phyloP scores from a whole-genome alignment of 2,329 filamentous ascomycete genomes.

The Calonectria hawksworthii region DNA sequence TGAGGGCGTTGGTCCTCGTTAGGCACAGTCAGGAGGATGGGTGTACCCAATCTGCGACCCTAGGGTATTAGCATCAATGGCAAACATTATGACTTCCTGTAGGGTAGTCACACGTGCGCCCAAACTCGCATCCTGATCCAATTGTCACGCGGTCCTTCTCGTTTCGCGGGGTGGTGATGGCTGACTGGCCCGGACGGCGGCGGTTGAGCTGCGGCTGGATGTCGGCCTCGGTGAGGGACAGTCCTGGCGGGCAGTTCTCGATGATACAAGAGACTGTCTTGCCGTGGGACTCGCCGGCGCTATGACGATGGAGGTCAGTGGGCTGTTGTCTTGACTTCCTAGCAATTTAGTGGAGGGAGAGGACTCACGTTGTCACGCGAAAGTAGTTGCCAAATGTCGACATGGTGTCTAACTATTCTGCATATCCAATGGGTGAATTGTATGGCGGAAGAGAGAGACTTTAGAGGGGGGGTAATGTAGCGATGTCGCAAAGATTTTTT shows the following conservation, averaged over 20 bases:
- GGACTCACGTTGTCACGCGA: constrained; percentile 74
- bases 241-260: constrained; percentile 90
- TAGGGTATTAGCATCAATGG: constrained; percentile 37
- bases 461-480: constrained; percentile 23
- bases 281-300: constrained; percentile 81
- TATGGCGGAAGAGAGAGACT: constrained; percentile 19
- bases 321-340: constrained; percentile 26
- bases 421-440: constrained; percentile 26
- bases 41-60: constrained; percentile 78
- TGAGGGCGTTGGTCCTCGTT: constrained; percentile 95
- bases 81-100: constrained; percentile 36
- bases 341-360: constrained; percentile 27
- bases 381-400: constrained; percentile 82
- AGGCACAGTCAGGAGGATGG: constrained; percentile 87
- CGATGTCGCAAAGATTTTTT: constrained; percentile 28
- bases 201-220: constrained; percentile 97
- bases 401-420: constrained; percentile 64
- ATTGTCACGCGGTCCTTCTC: constrained; percentile 95
- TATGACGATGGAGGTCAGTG: constrained; percentile 17
- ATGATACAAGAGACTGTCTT: constrained; percentile 95
- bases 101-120: constrained; percentile 41
- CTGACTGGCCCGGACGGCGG: constrained; percentile 88
- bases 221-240: constrained; percentile 86
- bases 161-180: constrained; percentile 91
- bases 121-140: constrained; percentile 92